These are phyloP conservation scores for Tolypocladium ovalisporum DNA, from an alignment of 2,329 filamentous ascomycete species.

Conservation along the genomic window DNA sequence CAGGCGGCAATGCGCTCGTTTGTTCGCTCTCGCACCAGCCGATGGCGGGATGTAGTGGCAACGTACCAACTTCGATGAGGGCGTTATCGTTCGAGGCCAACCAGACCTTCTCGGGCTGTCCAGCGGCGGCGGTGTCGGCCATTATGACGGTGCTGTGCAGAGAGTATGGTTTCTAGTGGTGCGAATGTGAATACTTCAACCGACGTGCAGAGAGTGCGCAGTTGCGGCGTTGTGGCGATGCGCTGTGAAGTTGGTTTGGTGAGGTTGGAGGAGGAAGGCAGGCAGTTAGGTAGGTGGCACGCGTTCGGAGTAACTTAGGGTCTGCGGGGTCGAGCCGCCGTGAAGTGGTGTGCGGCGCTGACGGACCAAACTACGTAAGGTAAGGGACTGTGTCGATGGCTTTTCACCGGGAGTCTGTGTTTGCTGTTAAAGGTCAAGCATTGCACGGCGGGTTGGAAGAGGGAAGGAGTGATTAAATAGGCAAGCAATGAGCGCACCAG, in stretches of 20 bases:
- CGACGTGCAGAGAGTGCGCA: background rate
- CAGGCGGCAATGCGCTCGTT: background rate
- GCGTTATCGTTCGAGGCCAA: constrained; percentile 41
- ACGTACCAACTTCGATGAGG: constrained; percentile 36
- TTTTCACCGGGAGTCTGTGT: background rate
- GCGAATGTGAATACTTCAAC: background rate
- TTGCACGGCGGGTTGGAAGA: background rate
- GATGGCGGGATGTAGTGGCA: background rate
- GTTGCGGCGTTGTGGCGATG: background rate
- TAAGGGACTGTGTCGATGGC: background rate
- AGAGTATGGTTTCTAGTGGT: background rate
- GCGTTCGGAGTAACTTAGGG: background rate
- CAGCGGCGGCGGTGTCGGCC: constrained; percentile 1
- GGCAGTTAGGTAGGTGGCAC: background rate
- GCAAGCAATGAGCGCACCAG: background rate
- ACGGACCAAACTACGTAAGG: background rate
- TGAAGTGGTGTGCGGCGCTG: background rate
- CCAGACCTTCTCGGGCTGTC: constrained; percentile 27
- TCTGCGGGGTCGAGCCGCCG: background rate
- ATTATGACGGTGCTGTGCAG: background rate
- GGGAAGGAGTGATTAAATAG: background rate
- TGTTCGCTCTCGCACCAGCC: background rate
- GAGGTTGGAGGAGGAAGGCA: background rate
- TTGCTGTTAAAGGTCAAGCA: background rate
- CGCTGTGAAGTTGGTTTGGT: background rate